Base-by-base conservation (phyloP, 768 basidiomycete genomes). In the Austroboletus eburneus region DNA sequence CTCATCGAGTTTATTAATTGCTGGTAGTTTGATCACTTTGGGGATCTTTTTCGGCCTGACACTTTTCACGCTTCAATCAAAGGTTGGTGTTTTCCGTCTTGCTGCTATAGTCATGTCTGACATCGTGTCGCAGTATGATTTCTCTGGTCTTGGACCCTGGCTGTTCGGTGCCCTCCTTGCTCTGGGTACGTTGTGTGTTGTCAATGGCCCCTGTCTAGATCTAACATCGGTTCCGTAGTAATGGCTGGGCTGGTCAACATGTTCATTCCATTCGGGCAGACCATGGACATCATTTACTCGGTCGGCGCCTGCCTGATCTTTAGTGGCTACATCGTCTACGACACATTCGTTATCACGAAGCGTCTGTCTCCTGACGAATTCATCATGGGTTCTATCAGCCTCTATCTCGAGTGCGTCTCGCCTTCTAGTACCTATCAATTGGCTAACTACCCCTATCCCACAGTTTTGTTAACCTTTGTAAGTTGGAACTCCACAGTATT, bases 21-120 rank as follows among this genome's bases (percentile, higher is more conserved):
- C 34, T 36, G 33, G 27, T 63, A 85, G 86, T 43, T 67, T 95
- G 43, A 91, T 97, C 58, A 96, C 94, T 1, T 71, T 89, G 3
- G 92, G 92, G 13, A 85, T 98, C 37, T 98, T 99, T 78, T 67
- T 91, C 33, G 96, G 94, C 6, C 69, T 99, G 51, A 97, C 94
- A 0, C 66, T 97, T 43, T 98, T 96, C 73, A 97, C 96, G 1
- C 74, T 96, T 64, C 93, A 95, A 65, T 90, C 88, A 48, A 95
- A 95, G 76, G 88, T 87, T 51, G 17, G 73, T 44, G 13, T 23
- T 17, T 49, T 12, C 24, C 32, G 18, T 45, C 35, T 25, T 13
- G 35, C 49, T 6, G 13, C 10, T 27, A 16, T n/a, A 12, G 27
- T 25, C 16, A 14, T 32, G 20, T 32, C 39, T 6, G 39, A 48